Evolutionary conservation across 2,329 filamentous ascomycete species (phyloP), one percentile per base, ranked within the genome.

Genomic region (Lachnellula occidentalis): DNA sequence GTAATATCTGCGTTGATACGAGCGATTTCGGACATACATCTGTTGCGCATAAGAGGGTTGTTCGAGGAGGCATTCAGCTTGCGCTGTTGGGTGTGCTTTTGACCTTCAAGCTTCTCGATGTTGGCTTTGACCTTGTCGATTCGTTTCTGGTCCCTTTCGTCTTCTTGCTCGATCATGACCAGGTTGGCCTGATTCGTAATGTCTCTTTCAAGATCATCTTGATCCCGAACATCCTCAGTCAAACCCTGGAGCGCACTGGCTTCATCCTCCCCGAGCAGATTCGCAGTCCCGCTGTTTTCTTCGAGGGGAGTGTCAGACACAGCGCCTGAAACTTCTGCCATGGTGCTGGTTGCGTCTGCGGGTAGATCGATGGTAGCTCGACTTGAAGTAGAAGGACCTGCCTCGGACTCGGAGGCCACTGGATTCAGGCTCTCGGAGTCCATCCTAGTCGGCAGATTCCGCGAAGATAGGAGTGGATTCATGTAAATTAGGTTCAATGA

Each of bases 131-230:
- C 73, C 61, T 80, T 85, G 45, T 79, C 76, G 49, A 87, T 86
- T 27, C 83, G 78, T 53, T 79, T 82, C 61, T 79, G 74, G 53
- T 87, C 83, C 59, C 78, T 78, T 64, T 81, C 80, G 61, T 86
- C 82, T 58, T 87, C 83, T 41, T 78, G 78, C 53, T 85, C 81
- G 45, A 79, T 79, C 53, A 86, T 69, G 0, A 78, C 80, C 17
- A 78, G 73, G 52, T 79, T 83, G 4, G 82, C 83, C 61, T 86
- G 79, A 15, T 77, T 69, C 1, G 81, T 81, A 59, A 97, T 95
- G 66, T 96, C 91, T 58, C 90, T 81, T 71, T 96, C 92, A 19
- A 97, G 74, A 56, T 96, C 92, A 73, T 92, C 86, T 70, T 97
- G 92, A 65, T 96, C 85, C 54, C 90, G 84, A 21, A 94, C 83